Percentiles rank a stretch among this genome's conserved stretches.
These are phyloP conservation scores for Coemansia sp. DNA, from an alignment of 192 early-diverging fungal genomes.

Conservation along the genomic window DNA sequence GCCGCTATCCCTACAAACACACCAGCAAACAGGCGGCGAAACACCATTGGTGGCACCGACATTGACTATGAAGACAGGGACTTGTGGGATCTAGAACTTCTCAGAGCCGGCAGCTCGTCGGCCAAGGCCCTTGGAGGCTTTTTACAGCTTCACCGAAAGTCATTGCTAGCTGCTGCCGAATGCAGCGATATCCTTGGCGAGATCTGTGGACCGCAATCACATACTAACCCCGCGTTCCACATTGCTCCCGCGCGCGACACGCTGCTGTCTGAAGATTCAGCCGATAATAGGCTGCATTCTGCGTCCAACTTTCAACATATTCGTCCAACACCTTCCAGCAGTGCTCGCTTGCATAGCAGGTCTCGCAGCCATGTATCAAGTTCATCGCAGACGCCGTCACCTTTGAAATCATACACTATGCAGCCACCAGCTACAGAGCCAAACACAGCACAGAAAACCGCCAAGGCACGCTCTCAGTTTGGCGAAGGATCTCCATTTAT, in stretches of 20 bases:
- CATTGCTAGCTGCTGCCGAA: conserved; percentile 50
- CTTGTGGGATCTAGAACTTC: conserved; percentile 16
- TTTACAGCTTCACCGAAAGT: conserved; percentile 45
- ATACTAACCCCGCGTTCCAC: neutral
- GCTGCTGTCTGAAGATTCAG: neutral
- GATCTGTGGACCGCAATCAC: neutral
- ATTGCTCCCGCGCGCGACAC: neutral
- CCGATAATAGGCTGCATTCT: neutral
- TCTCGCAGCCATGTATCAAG: neutral
- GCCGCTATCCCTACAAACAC: neutral
- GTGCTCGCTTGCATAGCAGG: neutral
- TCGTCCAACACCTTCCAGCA: neutral
- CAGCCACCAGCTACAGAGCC: neutral
- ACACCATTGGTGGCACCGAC: conserved; percentile 13
- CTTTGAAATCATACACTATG: conserved; percentile 8
- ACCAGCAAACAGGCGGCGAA: conserved; percentile 9
- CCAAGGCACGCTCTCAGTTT: neutral
- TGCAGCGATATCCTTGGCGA: conserved; percentile 41
- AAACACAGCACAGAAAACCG: neutral
- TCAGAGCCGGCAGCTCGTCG: conserved; percentile 11
- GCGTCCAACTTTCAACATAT: neutral
- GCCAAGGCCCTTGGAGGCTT: conserved; percentile 35
- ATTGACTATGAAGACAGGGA: conserved; percentile 7
- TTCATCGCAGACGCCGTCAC: neutral
- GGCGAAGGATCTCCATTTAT: conserved; percentile 1